Base-by-base conservation (phyloP, 331 rosid species). In the Rosa hybrid region DNA sequence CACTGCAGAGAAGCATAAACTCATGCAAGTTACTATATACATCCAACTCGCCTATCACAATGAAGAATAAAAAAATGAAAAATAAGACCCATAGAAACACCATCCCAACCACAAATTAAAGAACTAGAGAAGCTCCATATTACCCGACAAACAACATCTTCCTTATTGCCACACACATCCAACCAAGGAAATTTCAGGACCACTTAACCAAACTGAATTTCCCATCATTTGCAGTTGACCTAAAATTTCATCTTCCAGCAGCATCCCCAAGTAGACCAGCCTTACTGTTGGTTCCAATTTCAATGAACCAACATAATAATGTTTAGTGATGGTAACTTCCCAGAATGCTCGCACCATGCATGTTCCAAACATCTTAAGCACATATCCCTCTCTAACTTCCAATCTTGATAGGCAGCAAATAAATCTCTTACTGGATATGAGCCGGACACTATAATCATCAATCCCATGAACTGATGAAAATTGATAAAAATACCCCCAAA, bases 31-130 rank as follows among this genome's bases (percentile, higher is more conserved):
- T 67, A 84, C 73, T 38, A 80, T 34, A 85, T 23, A 59, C 27
- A 86, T 70, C 82, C 81, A 50, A 70, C 86, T 10, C 71, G 81
- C 81, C 90, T 75, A 89, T 39, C 78, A 84, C 81, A 83, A 75
- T 54, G 74, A 81, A 59, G 83, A 72, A n/a, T 84, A 69, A 48
- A 18, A 77, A 72, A 85, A 71, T 20, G 77, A 79, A 80, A 82
- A 76, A 38, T 5, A 38, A 45, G 13, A 57, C 56, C 1, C 10
- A 86, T 42, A 53, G 74, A 81, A 77, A 44, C 51, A 85, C 53
- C 18, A 75, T 57, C 86, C 87, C 78, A 48, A 77, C 71, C 90
- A 83, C 38, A 74, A 21, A 69, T 41, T 30, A 60, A 79, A 30
- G 46, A 72, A 81, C 63, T 18, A 80, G 17, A 76, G 69, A 84